Percentiles rank a stretch among this genome's conserved stretches.
Evolutionary conservation across 352 stramenopile genomes (phyloP).

Genomic region (Pythium phragmiticola): DNA sequence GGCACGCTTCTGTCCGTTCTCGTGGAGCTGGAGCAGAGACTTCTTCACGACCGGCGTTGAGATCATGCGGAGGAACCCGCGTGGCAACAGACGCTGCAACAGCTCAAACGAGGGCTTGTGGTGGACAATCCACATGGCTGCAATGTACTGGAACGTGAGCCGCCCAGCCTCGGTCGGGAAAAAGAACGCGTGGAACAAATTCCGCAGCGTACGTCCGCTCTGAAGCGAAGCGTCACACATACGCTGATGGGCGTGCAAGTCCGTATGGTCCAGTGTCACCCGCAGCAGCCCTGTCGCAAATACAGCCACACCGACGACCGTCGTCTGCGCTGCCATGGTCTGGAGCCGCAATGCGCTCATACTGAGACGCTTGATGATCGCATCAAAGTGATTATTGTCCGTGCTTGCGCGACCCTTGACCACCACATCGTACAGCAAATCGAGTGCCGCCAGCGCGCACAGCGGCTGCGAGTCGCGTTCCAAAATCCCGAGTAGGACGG

Average conservation of each 20-base stretch:
- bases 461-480: constrained; percentile 42
- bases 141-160: constrained; percentile 73
- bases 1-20: background rate
- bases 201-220: constrained; percentile 51
- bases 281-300: constrained; percentile 64
- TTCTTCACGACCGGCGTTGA: constrained; percentile 57
- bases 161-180: constrained; percentile 50
- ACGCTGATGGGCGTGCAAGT: constrained; percentile 47
- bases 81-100: constrained; percentile 56
- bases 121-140: constrained; percentile 74
- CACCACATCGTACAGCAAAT: constrained; percentile 64
- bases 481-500: constrained; percentile 48
- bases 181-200: constrained; percentile 73
- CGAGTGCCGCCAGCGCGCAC: constrained; percentile 53
- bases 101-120: constrained; percentile 75
- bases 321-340: constrained; percentile 43
- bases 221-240: constrained; percentile 78
- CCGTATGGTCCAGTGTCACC: constrained; percentile 67
- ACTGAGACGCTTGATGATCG: constrained; percentile 62
- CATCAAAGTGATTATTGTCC: constrained; percentile 75
- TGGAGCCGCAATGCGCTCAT: constrained; percentile 49
- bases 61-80: constrained; percentile 79
- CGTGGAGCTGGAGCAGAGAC: constrained; percentile 15
- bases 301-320: constrained; percentile 57
- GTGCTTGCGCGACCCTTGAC: constrained; percentile 59